Conservation (phyloP, 345 rosid genomes). For the Aquilaria sinensis region DNA sequence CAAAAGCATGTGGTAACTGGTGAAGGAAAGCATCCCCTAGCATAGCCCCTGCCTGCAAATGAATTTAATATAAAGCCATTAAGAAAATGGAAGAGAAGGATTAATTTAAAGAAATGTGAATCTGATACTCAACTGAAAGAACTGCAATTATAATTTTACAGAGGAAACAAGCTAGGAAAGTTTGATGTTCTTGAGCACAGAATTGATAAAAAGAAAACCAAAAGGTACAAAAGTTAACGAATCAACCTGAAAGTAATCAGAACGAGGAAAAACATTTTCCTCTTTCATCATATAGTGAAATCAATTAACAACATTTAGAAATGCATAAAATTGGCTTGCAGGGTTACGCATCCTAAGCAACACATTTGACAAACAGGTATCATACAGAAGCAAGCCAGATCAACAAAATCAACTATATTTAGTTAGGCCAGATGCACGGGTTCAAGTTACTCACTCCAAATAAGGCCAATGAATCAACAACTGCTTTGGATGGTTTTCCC, state of each 20-base stretch:
- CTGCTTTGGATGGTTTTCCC: slow-evolving; percentile 84
- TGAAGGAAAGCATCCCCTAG: slow-evolving; percentile 99
- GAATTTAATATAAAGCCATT: slow-evolving; percentile 1
- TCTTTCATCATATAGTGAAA: background rate
- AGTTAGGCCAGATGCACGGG: slow-evolving; percentile 4
- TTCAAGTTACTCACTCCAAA: slow-evolving; percentile 72
- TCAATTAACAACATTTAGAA: background rate
- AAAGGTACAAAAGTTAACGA: background rate
- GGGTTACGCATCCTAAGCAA: too few relatives aligned
- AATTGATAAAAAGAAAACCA: background rate
- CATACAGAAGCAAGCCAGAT: background rate
- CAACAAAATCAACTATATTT: background rate
- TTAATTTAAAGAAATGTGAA: background rate
- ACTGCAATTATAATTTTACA: too few relatives aligned
- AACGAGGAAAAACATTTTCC: background rate
- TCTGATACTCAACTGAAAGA: too few relatives aligned
- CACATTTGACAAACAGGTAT: slow-evolving; percentile 1
- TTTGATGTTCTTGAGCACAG: background rate
- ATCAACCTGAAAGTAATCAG: background rate
- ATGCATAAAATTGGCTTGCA: background rate
- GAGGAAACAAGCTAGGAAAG: too few relatives aligned
- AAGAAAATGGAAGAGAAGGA: background rate
- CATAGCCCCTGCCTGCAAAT: slow-evolving; percentile 92
- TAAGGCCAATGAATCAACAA: slow-evolving; percentile 88
- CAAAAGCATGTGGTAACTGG: slow-evolving; percentile 97